Conservation (phyloP, 768 basidiomycete genomes). For the Lactarius evosmus region DNA sequence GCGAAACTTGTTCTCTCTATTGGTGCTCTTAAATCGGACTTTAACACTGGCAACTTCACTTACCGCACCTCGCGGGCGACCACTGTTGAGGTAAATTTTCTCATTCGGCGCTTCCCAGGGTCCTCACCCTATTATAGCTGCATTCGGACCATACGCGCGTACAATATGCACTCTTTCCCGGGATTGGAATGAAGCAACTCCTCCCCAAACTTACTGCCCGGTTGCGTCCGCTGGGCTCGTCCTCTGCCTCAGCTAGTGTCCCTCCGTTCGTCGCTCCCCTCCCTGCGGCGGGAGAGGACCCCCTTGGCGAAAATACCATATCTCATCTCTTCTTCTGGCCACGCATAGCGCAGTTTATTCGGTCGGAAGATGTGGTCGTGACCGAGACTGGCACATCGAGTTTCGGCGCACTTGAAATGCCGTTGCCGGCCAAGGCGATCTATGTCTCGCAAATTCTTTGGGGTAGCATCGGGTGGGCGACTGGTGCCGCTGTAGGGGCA, state of each 20-base stretch:
- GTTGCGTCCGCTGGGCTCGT: slow-evolving; percentile 42
- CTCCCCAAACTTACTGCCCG: slow-evolving; percentile 66
- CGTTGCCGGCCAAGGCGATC: slow-evolving; percentile 65
- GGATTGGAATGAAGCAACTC: slow-evolving; percentile 74
- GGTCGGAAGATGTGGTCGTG: slow-evolving; percentile 68
- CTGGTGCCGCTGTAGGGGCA: slow-evolving; percentile 74
- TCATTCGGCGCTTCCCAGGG: neutral
- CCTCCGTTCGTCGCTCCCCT: slow-evolving; percentile 36
- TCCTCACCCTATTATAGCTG: slow-evolving; percentile 43
- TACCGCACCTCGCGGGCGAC: slow-evolving; percentile 59
- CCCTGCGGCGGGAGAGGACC: slow-evolving; percentile 48
- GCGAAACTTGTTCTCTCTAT: slow-evolving; percentile 75
- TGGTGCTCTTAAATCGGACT: slow-evolving; percentile 69
- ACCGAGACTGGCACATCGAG: slow-evolving; percentile 87
- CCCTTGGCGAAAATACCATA: slow-evolving; percentile 44
- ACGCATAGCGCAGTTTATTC: slow-evolving; percentile 68
- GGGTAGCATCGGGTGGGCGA: slow-evolving; percentile 91
- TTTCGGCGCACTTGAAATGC: slow-evolving; percentile 82
- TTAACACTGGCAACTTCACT: slow-evolving; percentile 87
- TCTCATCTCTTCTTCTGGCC: slow-evolving; percentile 87
- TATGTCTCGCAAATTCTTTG: slow-evolving; percentile 79
- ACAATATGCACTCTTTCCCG: slow-evolving; percentile 58
- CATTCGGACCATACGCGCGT: slow-evolving; percentile 73
- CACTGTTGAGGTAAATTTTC: slow-evolving; percentile 56
- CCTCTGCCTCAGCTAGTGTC: slow-evolving; percentile 45